A percentile compares a stretch with the other conserved stretches of the same genome.
Evolutionary conservation across 106 monocot species (phyloP).

Genomic region (Agapanthus africanus): DNA sequence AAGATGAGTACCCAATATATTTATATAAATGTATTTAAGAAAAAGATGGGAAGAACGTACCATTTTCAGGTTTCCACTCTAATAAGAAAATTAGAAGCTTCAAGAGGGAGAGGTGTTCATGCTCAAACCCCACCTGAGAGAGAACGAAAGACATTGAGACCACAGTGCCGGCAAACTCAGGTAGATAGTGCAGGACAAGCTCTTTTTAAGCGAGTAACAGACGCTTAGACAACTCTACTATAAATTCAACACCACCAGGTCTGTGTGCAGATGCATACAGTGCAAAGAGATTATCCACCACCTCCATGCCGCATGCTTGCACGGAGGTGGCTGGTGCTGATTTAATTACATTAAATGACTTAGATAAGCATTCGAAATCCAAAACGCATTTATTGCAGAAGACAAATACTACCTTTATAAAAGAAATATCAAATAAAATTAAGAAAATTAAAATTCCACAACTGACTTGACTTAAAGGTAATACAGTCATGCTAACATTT

Average conservation of each 20-base stretch:
- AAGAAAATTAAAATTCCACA: too few relatives aligned
- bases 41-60: constrained; percentile 14
- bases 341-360: constrained; percentile 10
- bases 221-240: constrained; percentile 40
- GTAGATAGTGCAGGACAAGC: constrained; percentile 41
- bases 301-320: constrained; percentile 31
- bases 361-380: constrained; percentile 1
- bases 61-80: constrained; percentile 63
- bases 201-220: constrained; percentile 48
- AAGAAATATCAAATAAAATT: not conserved
- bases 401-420: not conserved
- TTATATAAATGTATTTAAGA: not conserved
- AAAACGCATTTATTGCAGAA: not conserved
- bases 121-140: constrained; percentile 63
- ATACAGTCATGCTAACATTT: too few relatives aligned
- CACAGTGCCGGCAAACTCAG: constrained; percentile 34
- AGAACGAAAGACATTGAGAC: constrained; percentile 52
- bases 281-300: constrained; percentile 55
- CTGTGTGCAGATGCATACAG: constrained; percentile 23
- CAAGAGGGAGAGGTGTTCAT: constrained; percentile 66
- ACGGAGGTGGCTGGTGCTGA: constrained; percentile 19
- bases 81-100: constrained; percentile 58
- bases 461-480: too few relatives aligned
- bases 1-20: not conserved
- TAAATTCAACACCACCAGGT: constrained; percentile 23